Conservation (phyloP, 768 basidiomycete species). For the Omphalotus guepiniiformis region DNA sequence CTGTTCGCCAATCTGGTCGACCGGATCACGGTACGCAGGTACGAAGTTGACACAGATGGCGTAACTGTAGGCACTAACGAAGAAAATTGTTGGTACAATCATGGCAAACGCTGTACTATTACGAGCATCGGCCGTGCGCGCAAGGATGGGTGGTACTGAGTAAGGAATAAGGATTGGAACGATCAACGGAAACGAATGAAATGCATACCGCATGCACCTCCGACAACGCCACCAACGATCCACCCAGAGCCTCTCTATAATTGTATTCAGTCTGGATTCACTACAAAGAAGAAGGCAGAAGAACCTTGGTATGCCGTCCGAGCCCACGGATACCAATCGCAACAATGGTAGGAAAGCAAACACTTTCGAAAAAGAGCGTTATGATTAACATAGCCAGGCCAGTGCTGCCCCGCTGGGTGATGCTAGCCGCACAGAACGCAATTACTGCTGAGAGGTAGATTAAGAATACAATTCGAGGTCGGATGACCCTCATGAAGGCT, state of each 20-base stretch:
- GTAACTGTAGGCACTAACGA: slow-evolving; percentile 22
- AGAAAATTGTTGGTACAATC: slow-evolving; percentile 29
- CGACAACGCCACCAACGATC: slow-evolving; percentile 30
- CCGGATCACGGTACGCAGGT: slow-evolving; percentile 16
- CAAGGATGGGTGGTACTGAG: slow-evolving; percentile 27
- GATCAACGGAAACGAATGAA: neutral
- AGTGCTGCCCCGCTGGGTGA: slow-evolving; percentile 25
- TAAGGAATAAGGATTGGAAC: neutral
- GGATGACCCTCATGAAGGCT: slow-evolving; percentile 26
- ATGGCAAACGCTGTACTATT: slow-evolving; percentile 30
- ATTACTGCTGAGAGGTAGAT: slow-evolving; percentile 24
- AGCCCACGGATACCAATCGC: slow-evolving; percentile 29
- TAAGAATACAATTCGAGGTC: slow-evolving; percentile 26
- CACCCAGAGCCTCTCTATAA: slow-evolving; percentile 22
- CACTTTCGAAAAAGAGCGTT: slow-evolving; percentile 32
- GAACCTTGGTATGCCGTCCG: slow-evolving; percentile 27
- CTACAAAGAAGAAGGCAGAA: neutral
- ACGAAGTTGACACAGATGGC: slow-evolving; percentile 28
- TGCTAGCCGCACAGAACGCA: slow-evolving; percentile 25
- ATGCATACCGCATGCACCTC: slow-evolving; percentile 26
- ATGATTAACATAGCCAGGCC: slow-evolving; percentile 28
- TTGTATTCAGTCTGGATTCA: neutral
- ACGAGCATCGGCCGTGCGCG: slow-evolving; percentile 25
- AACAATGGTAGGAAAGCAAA: slow-evolving; percentile 33
- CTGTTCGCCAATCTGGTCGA: neutral